Percentiles rank a stretch among this genome's conserved stretches.
phyloP scores from a whole-genome alignment of 495 filamentous ascomycete species.

The Aspergillus coremiiformis region DNA sequence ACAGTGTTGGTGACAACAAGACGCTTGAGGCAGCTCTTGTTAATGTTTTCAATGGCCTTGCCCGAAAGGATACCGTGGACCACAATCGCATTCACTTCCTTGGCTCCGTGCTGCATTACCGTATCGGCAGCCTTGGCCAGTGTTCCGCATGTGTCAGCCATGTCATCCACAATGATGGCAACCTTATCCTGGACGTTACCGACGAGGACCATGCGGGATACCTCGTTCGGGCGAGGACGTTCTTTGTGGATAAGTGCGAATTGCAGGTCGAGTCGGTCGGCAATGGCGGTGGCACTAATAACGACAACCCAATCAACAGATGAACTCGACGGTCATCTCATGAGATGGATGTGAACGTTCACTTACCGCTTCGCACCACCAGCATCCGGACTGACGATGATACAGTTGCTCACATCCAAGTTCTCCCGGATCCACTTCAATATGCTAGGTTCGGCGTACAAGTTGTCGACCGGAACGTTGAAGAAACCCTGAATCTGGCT shows the following conservation, averaged over 20 bases:
- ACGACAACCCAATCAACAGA: neutral
- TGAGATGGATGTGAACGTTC: neutral
- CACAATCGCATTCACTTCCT: constrained; percentile 85
- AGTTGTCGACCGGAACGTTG: constrained; percentile 94
- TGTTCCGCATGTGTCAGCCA: constrained; percentile 92
- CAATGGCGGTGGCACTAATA: constrained; percentile 82
- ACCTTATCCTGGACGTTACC: constrained; percentile 55
- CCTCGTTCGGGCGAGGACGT: constrained; percentile 88
- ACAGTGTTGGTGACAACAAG: constrained; percentile 98
- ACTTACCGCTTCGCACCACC: constrained; percentile 89
- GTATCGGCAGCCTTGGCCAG: constrained; percentile 89
- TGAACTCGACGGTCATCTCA: constrained; percentile 4
- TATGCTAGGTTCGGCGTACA: constrained; percentile 93
- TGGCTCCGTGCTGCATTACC: constrained; percentile 81
- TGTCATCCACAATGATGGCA: constrained; percentile 74
- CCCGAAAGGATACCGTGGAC: constrained; percentile 94
- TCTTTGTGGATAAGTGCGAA: constrained; percentile 99
- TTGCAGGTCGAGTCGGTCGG: constrained; percentile 84
- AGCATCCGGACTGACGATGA: constrained; percentile 95
- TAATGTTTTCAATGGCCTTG: constrained; percentile 83
- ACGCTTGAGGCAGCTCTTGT: constrained; percentile 65
- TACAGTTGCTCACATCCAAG: constrained; percentile 70
- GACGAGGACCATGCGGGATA: constrained; percentile 86
- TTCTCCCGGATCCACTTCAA: constrained; percentile 87
- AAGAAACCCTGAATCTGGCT: constrained; percentile 80